A percentile compares a stretch with the other conserved stretches of the same genome.
Evolutionary conservation across 495 filamentous ascomycete genomes (phyloP).

Genomic region (Lepraria neglecta): DNA sequence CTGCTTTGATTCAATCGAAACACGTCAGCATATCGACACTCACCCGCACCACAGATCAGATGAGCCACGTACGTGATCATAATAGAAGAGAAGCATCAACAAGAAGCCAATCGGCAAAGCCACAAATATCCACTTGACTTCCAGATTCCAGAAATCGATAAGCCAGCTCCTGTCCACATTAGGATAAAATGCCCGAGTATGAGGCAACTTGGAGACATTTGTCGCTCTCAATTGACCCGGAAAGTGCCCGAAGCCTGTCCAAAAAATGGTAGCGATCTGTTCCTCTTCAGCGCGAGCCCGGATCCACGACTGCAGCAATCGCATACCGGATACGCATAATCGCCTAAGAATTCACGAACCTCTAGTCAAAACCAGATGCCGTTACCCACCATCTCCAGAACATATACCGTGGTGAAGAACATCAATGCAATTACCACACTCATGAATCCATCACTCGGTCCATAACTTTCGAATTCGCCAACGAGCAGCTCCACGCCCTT

Average conservation of each 20-base stretch:
- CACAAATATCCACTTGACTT: conserved; percentile 39
- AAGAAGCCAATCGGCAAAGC: conserved; percentile 41
- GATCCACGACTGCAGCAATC: conserved; percentile 5
- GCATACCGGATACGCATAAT: conserved; percentile 34
- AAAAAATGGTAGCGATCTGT: conserved; percentile 34
- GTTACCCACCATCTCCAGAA: conserved; percentile 33
- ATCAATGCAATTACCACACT: conserved; percentile 35
- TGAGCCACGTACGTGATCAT: conserved; percentile 35
- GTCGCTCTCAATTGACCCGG: conserved; percentile 17
- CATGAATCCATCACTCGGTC: conserved; percentile 32
- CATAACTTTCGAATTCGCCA: conserved; percentile 27
- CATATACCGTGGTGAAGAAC: conserved; percentile 34
- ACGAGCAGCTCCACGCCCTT: conserved; percentile 36
- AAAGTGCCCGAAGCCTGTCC: conserved; percentile 26
- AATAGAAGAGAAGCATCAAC: conserved; percentile 43
- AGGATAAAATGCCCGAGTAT: conserved; percentile 39
- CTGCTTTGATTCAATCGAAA: conserved; percentile 29
- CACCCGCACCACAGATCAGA: background rate
- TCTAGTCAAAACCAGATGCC: conserved; percentile 31
- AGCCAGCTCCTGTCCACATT: conserved; percentile 39
- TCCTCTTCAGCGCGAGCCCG: background rate
- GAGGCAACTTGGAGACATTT: conserved; percentile 32
- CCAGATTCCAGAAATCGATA: conserved; percentile 40
- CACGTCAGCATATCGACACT: background rate
- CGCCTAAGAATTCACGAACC: conserved; percentile 35